These are phyloP conservation scores for Aspergillus wentii DNA, from an alignment of 495 filamentous ascomycete genomes.

Conservation along the genomic window DNA sequence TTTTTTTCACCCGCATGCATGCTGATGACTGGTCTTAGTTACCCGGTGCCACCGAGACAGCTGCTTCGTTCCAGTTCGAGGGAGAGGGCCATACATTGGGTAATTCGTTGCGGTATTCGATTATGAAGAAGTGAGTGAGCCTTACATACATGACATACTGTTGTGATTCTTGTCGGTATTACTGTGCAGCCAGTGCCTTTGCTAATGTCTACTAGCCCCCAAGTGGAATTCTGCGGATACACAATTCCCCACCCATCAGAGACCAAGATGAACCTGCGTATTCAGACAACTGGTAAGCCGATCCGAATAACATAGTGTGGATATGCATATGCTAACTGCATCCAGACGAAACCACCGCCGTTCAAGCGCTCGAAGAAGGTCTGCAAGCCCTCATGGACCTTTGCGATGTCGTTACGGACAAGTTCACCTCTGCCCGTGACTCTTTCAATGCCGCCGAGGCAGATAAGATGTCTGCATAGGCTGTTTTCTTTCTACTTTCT, in stretches of 20 bases:
- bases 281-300: slow-evolving; percentile 88
- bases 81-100: slow-evolving; percentile 93
- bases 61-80: slow-evolving; percentile 82
- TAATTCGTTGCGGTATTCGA: slow-evolving; percentile 88
- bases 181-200: too few species aligned
- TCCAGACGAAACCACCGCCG: slow-evolving; percentile 71
- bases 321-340: slow-evolving; percentile 1
- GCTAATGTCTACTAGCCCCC: slow-evolving; percentile 52
- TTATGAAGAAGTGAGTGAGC: slow-evolving; percentile 89
- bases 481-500: neutral
- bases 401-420: slow-evolving; percentile 85
- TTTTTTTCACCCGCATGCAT: neutral
- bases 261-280: slow-evolving; percentile 90
- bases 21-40: slow-evolving; percentile 43
- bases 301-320: slow-evolving; percentile 1
- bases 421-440: slow-evolving; percentile 66
- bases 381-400: slow-evolving; percentile 81
- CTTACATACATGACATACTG: too few species aligned
- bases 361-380: slow-evolving; percentile 84
- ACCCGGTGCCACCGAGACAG: slow-evolving; percentile 64
- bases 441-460: slow-evolving; percentile 49
- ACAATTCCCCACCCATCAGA: slow-evolving; percentile 97
- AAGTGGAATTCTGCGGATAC: slow-evolving; percentile 97
- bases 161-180: too few species aligned
- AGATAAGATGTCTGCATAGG: slow-evolving; percentile 33